Evolutionary conservation across 2,329 filamentous ascomycete species (phyloP), one percentile per base, ranked within the genome.

Genomic region (Trichophyton rubrum): DNA sequence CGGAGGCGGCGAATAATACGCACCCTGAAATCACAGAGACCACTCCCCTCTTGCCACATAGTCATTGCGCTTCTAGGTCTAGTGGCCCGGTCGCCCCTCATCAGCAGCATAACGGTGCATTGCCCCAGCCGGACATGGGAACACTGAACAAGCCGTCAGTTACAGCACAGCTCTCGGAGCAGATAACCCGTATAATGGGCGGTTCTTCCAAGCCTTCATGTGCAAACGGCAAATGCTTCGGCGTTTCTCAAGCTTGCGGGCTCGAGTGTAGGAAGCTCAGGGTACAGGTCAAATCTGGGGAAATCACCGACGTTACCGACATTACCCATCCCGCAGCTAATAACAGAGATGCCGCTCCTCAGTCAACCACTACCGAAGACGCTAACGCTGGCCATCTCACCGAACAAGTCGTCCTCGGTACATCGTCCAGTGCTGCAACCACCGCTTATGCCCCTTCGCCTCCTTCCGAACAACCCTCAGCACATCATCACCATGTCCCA

Each of bases 401-500:
- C 30, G 33, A 33, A 15, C 27, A 27, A 47, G 17, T 13, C 13
- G 4, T 3, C 5, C 13, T 35, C 13, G 45, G 5, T 51, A n/a
- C 56, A n/a, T 35, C 41, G 3, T 55, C 59, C 3, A 47, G 43
- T 20, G 30, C 55, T 3, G 43, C 59, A 22, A 57, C 59, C 24
- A 57, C 56, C 11, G 49, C 59, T 22, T 60, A 61, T 41, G 59
- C 53, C 11, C 56, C 47, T 35, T 51, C 40, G 22, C 20, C 9
- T 13, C 22, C 58, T 22, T 40, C 78, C 62, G 70, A 74, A 65
- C n/a, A 20, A 15, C 15, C 56, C 24, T 40, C 78, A 62, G 70
- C 75, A 65, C 90, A 96, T 69, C 92, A 99, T 69, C 92, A 99
- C 73, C 93, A 99, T 72, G 92, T 97, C 2, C 89, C 92, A 0